phyloP scores from a whole-genome alignment of 2,329 filamentous ascomycete species.

The Coniochaeta pulveracea region DNA sequence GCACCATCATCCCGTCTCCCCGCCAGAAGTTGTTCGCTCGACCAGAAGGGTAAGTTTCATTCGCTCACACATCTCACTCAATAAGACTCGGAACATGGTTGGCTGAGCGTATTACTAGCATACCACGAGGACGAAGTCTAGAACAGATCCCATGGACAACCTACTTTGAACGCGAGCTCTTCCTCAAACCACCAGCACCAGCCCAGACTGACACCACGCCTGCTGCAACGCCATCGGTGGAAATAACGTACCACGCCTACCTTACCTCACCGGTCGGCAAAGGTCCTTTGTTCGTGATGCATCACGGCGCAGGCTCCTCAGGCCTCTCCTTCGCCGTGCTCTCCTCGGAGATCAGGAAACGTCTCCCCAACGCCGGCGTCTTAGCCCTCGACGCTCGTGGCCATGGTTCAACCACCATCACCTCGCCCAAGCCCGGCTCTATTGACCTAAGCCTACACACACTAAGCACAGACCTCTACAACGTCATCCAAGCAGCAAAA shows the following conservation, averaged over 20 bases:
- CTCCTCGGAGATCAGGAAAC: slow-evolving; percentile 63
- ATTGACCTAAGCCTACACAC: slow-evolving; percentile 63
- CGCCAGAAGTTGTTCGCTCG: slow-evolving; percentile 64
- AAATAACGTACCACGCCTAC: slow-evolving; percentile 71
- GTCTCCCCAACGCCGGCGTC: slow-evolving; percentile 69
- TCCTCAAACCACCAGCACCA: slow-evolving; percentile 38
- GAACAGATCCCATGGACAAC: slow-evolving; percentile 74
- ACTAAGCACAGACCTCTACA: slow-evolving; percentile 60
- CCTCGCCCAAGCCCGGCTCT: slow-evolving; percentile 16
- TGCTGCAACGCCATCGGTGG: slow-evolving; percentile 17
- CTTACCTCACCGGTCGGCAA: slow-evolving; percentile 66
- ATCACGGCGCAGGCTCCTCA: slow-evolving; percentile 90
- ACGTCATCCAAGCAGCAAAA: slow-evolving; percentile 57
- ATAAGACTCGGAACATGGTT: too few relatives aligned
- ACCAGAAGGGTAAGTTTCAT: slow-evolving; percentile 48
- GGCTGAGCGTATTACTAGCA: slow-evolving; percentile 23
- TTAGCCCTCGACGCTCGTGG: slow-evolving; percentile 78
- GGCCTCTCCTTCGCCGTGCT: slow-evolving; percentile 85
- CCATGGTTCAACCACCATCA: slow-evolving; percentile 62
- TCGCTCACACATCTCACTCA: slow-evolving; percentile 3
- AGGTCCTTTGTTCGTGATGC: slow-evolving; percentile 80
- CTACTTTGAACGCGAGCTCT: slow-evolving; percentile 84
- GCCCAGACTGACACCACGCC: slow-evolving; percentile 15
- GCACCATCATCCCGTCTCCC: slow-evolving; percentile 75
- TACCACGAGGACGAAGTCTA: slow-evolving; percentile 39